These are phyloP conservation scores for Syncephalis plumigaleata DNA, from an alignment of 371 early-diverging fungal species.

Conservation along the genomic window DNA sequence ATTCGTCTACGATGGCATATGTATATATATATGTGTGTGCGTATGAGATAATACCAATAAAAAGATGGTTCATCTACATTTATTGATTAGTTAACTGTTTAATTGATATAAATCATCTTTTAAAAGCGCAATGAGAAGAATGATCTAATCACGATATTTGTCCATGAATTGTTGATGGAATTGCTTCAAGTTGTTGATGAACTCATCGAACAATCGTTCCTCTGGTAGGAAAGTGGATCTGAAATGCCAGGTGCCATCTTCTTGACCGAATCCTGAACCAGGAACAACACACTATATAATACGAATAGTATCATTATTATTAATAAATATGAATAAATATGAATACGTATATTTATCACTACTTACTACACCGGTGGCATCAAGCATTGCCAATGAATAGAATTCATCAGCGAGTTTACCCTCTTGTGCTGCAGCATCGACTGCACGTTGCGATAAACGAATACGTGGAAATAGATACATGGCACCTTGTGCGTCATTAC, in stretches of 20 bases:
- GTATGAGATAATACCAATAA: too few species aligned
- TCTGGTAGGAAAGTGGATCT: conserved; percentile 91
- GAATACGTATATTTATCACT: conserved; percentile 9
- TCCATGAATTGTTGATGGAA: conserved; percentile 75
- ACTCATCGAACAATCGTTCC: conserved; percentile 76
- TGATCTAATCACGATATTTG: conserved; percentile 47
- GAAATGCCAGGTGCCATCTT: conserved; percentile 84
- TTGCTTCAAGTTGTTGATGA: conserved; percentile 43
- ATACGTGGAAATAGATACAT: conserved; percentile 93
- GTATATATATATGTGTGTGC: too few species aligned
- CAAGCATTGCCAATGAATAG: conserved; percentile 78
- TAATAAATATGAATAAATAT: conserved; percentile 3
- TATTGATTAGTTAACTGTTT: too few species aligned
- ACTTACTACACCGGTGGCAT: conserved; percentile 79
- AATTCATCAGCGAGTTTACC: conserved; percentile 64
- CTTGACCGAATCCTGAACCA: conserved; percentile 85
- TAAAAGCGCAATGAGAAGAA: conserved; percentile 58
- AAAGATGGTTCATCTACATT: too few species aligned
- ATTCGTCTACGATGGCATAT: too few species aligned
- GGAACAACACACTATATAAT: conserved; percentile 57
- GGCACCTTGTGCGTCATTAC: conserved; percentile 81
- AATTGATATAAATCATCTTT: too few species aligned
- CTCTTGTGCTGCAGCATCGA: conserved; percentile 47
- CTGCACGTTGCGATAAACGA: conserved; percentile 46
- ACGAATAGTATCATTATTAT: background rate